phyloP scores from a whole-genome alignment of 1,284 basidiomycete species.

The Apiotrichum montevideense region DNA sequence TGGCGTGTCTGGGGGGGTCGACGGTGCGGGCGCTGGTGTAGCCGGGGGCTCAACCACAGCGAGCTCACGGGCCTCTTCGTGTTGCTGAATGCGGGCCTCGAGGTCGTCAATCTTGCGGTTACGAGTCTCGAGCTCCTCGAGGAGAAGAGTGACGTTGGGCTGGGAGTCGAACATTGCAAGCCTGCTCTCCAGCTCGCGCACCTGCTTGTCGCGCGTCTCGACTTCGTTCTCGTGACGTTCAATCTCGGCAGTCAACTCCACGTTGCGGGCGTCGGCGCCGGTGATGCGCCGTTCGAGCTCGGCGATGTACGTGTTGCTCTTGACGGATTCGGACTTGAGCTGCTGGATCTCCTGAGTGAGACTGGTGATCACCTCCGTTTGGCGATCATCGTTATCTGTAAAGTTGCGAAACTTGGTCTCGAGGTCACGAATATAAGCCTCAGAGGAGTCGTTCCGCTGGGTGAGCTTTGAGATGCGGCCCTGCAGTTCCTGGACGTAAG shows the following conservation, averaged over 20 bases:
- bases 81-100: constrained; percentile 58
- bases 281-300: constrained; percentile 78
- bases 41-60: constrained; percentile 49
- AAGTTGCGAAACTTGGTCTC: constrained; percentile 81
- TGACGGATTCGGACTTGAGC: constrained; percentile 67
- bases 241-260: constrained; percentile 62
- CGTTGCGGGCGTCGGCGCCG: constrained; percentile 68
- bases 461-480: constrained; percentile 70
- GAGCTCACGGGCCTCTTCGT: constrained; percentile 1
- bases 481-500: constrained; percentile 79
- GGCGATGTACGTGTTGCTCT: constrained; percentile 73
- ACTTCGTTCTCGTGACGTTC: constrained; percentile 72
- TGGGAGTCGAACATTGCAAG: constrained; percentile 59
- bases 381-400: constrained; percentile 68
- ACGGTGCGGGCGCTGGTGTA: not conserved
- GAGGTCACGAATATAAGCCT: constrained; percentile 87
- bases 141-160: constrained; percentile 53
- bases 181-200: constrained; percentile 61
- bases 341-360: constrained; percentile 74
- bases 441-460: constrained; percentile 83
- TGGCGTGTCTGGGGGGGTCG: constrained; percentile 19
- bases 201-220: constrained; percentile 60
- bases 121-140: constrained; percentile 69
- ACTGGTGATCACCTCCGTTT: constrained; percentile 69
- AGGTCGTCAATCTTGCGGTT: constrained; percentile 68